Percentiles rank a stretch among this genome's conserved stretches.
These are phyloP conservation scores for Monosporascus cannonballus DNA, from an alignment of 2,329 filamentous ascomycete species.

Conservation along the genomic window DNA sequence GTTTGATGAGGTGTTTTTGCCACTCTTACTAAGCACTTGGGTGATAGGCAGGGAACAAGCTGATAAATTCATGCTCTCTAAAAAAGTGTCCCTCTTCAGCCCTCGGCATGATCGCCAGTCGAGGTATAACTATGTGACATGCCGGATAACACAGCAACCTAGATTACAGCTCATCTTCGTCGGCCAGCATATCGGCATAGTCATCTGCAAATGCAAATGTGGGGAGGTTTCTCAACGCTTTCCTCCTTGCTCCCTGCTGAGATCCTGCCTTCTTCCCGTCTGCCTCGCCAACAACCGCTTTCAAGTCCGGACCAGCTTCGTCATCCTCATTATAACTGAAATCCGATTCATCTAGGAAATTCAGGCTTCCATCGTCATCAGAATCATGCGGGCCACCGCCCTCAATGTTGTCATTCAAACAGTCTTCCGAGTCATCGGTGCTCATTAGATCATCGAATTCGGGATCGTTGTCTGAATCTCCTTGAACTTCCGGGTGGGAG, in stretches of 20 bases:
- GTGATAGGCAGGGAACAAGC: no score
- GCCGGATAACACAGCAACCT: not conserved
- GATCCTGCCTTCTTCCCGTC: constrained; percentile 34
- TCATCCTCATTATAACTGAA: constrained; percentile 34
- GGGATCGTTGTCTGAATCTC: constrained; percentile 44
- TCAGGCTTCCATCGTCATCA: constrained; percentile 29
- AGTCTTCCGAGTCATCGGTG: constrained; percentile 41
- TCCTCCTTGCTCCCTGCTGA: constrained; percentile 57
- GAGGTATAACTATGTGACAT: no score
- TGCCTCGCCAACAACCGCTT: constrained; percentile 34
- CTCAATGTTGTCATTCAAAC: constrained; percentile 38
- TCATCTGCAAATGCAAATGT: constrained; percentile 92
- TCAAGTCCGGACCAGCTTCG: constrained; percentile 33
- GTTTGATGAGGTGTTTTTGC: no score
- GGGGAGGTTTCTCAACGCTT: constrained; percentile 81
- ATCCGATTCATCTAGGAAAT: constrained; percentile 28
- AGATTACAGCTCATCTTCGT: constrained; percentile 35
- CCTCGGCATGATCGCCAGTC: no score
- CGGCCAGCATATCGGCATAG: constrained; percentile 78
- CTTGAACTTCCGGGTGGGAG: constrained; percentile 71
- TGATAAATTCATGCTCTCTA: no score
- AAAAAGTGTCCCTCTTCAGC: no score
- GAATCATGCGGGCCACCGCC: constrained; percentile 37
- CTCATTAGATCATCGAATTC: constrained; percentile 38
- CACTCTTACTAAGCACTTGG: no score